These are phyloP conservation scores for Bruguiera sexangula DNA, from an alignment of 345 rosid genomes.

Conservation along the genomic window DNA sequence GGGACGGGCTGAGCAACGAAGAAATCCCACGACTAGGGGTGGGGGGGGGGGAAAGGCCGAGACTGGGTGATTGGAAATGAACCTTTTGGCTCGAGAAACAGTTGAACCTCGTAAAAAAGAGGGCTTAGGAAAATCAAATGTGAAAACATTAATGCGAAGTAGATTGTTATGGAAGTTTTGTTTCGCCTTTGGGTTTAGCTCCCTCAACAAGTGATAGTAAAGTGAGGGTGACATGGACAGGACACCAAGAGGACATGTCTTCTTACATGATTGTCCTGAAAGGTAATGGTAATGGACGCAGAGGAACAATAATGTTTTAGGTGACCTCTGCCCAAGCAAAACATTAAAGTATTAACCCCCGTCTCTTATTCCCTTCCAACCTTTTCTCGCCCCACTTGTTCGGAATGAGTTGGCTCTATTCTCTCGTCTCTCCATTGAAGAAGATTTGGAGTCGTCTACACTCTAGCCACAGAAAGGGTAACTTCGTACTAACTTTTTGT, in stretches of 20 bases:
- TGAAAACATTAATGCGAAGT: background rate
- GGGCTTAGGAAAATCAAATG: background rate
- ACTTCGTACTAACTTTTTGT: background rate
- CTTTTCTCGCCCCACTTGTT: slow-evolving; percentile 6
- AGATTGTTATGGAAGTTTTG: no score
- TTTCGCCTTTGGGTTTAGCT: slow-evolving; percentile 14
- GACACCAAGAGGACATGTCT: slow-evolving; percentile 10
- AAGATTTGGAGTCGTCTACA: slow-evolving; percentile 11
- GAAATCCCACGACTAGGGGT: background rate
- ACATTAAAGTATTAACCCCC: background rate
- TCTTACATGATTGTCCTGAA: slow-evolving; percentile 1
- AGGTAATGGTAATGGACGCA: background rate
- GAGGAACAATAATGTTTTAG: background rate
- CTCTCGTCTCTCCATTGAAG: slow-evolving; percentile 20
- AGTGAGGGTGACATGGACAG: slow-evolving; percentile 5
- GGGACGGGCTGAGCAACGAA: background rate
- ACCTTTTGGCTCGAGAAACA: background rate
- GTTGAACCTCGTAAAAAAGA: background rate
- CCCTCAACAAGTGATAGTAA: slow-evolving; percentile 11
- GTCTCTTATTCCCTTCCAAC: slow-evolving; percentile 11
- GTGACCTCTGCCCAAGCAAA: slow-evolving; percentile 8
- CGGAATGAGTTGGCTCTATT: slow-evolving; percentile 17
- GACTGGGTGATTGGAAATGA: background rate
- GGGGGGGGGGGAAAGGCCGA: background rate
- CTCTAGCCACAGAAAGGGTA: slow-evolving; percentile 15